Evolutionary conservation across 805 yeast genomes (phyloP), one percentile per base, ranked within the genome.

Genomic region (Pichia californica): DNA sequence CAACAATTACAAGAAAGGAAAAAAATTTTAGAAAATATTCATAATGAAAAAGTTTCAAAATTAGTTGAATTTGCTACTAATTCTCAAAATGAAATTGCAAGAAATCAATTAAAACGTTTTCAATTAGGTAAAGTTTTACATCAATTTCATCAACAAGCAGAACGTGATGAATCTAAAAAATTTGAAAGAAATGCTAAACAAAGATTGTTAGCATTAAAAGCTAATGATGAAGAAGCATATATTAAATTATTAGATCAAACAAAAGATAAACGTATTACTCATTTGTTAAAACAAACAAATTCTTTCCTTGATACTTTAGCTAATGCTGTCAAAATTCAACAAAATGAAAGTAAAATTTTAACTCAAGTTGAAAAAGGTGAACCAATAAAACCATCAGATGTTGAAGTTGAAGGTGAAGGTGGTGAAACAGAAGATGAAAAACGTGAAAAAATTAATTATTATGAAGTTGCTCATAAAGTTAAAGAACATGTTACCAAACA

Each of bases 171-270:
- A 62, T 76, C 79, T 48, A 83, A 76, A 66, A 75, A 81, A 61
- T 64, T 82, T 48, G 93, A 85, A 62, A 79, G 77, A 59, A 84
- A 81, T 25, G 94, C 94, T n/a, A 84, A 81, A 57, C 89, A 83
- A 59, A 83, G 95, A 76, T 74, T 85, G 64, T 88, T 82, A 56
- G 93, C 93, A 25, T 76, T 85, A 70, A 83, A 82, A 62, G 85
- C 89, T 15, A 84, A 85, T 60, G 95, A 85, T 68, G 94, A 85
- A 63, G 95, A 85, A 58, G 93, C 93, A 2, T 85, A 85, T 67
- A 74, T 85, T 60, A 84, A 84, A 58, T 74, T 85, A 56, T 72
- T 85, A 61, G 93, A 85, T 60, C 88, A 84, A 63, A 85, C 95
- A 4, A 85, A 85, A 61, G 95, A 85, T 66, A 84, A 87, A 33